Evolutionary conservation across 2,329 filamentous ascomycete genomes (phyloP).

Genomic region (Cercospora sesami): DNA sequence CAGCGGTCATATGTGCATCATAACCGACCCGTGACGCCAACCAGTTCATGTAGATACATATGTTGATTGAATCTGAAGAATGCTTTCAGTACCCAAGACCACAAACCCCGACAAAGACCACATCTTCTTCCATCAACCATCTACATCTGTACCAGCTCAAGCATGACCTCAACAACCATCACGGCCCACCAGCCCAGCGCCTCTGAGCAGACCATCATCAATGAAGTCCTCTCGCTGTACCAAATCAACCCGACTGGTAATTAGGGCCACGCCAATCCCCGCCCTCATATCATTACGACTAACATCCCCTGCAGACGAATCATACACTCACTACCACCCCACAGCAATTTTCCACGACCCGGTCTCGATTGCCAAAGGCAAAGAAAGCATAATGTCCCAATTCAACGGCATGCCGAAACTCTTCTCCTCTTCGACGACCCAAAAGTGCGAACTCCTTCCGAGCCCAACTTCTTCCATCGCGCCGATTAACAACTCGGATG

Average conservation of each 20-base stretch:
- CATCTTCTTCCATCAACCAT: no score
- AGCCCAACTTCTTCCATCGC: conserved; percentile 10
- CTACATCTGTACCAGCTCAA: neutral
- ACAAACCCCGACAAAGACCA: no score
- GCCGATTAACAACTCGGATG: neutral
- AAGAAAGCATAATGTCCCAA: conserved; percentile 32
- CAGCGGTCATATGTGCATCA: conserved; percentile 2
- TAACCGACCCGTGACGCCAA: neutral
- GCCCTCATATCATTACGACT: no score
- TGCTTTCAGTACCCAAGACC: neutral
- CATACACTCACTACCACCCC: conserved; percentile 31
- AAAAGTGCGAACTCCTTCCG: conserved; percentile 26
- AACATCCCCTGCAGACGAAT: conserved; percentile 14
- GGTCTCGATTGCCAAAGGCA: conserved; percentile 32
- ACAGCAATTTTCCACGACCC: conserved; percentile 35
- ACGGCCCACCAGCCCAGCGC: conserved; percentile 23
- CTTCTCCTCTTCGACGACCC: conserved; percentile 29
- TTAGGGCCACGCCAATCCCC: no score
- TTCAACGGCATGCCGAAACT: conserved; percentile 37
- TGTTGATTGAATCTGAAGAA: neutral
- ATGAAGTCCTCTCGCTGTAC: conserved; percentile 32
- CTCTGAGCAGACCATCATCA: conserved; percentile 28
- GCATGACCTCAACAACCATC: conserved; percentile 12
- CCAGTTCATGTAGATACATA: neutral
- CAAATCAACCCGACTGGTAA: conserved; percentile 25